Evolutionary conservation across 805 yeast species (phyloP).

Genomic region (Kuraishia cidri): DNA sequence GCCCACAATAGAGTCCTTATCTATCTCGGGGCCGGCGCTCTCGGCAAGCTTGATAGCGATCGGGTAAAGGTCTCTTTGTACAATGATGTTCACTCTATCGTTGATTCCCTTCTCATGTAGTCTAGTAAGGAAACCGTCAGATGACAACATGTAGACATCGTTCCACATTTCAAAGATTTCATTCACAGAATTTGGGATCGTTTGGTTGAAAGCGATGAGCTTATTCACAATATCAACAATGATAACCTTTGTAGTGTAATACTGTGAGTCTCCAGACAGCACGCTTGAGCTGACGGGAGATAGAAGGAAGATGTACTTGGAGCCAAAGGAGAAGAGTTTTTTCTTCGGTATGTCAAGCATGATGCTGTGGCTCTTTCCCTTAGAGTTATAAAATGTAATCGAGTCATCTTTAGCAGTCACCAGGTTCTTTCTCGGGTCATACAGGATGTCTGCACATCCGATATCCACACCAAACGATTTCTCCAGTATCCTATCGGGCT

Average conservation of each 20-base stretch:
- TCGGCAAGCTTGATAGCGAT: constrained; percentile 67
- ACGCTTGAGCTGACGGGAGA: constrained; percentile 34
- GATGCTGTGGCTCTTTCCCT: constrained; percentile 44
- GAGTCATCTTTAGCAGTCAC: constrained; percentile 61
- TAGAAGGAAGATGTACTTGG: constrained; percentile 43
- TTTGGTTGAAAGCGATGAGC: constrained; percentile 58
- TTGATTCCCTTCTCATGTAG: constrained; percentile 57
- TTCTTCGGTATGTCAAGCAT: constrained; percentile 50
- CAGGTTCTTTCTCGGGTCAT: constrained; percentile 21
- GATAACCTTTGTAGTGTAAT: constrained; percentile 42
- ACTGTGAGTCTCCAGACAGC: constrained; percentile 13
- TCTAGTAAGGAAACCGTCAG: constrained; percentile 69
- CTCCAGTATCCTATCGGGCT: constrained; percentile 39
- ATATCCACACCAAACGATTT: constrained; percentile 38
- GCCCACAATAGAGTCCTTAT: constrained; percentile 7
- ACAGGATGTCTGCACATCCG: constrained; percentile 31
- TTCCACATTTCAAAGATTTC: constrained; percentile 51
- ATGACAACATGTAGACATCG: constrained; percentile 51
- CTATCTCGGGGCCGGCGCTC: constrained; percentile 14
- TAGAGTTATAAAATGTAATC: constrained; percentile 50
- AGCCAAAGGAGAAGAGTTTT: constrained; percentile 30
- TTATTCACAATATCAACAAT: constrained; percentile 66
- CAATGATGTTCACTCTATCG: constrained; percentile 61
- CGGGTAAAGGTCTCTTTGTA: constrained; percentile 61
- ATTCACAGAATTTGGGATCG: constrained; percentile 56